Evolutionary conservation across 805 yeast genomes (phyloP), one percentile per base, ranked within the genome.

Genomic region (Metschnikowia santaceciliae): DNA sequence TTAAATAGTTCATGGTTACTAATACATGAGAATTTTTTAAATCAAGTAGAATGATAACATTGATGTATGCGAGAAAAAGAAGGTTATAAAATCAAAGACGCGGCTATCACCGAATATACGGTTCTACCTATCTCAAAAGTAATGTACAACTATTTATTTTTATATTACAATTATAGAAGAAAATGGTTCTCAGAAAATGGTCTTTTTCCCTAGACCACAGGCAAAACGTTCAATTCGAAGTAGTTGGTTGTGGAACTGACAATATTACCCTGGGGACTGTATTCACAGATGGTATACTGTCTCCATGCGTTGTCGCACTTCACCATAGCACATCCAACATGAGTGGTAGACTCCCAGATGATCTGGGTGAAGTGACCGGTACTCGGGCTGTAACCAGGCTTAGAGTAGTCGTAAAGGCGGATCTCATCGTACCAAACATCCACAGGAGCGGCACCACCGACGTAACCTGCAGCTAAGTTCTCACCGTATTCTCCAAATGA

Each of bases 281-380:
- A 87, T 63, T 84, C 86, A 75, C 94, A 87, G 52, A 86, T 81
- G 54, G 87, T 70, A 67, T 84, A 86, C 55, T 80, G 81, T 52
- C 79, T 73, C 79, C 81, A 79, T 34, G 61, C 67, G 50, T 68
- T 68, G 60, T 67, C 61, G 66, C 86, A 81, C 45, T 63, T 53
- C 38, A 78, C 76, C 53, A 63, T 65, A 48, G 82, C 89, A 74
- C 95, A 87, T 46, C 94, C 95, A 17, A 87, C 67, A 56, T 78
- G 68, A 7, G 80, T 68, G 38, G 86, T 70, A 6, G 75, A 60
- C 54, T 79, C 79, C 95, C 95, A 87, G 23, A 87, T 79, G 33
- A 86, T 62, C 68, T 87, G 92, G 14, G 92, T 86, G 72, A 87
- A 87, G 64, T 87, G 95, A 50, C 92, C 92, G 41, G 90, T 81